Conservation (phyloP, 352 stramenopile genomes). For the Globisporangium iwayamae region DNA sequence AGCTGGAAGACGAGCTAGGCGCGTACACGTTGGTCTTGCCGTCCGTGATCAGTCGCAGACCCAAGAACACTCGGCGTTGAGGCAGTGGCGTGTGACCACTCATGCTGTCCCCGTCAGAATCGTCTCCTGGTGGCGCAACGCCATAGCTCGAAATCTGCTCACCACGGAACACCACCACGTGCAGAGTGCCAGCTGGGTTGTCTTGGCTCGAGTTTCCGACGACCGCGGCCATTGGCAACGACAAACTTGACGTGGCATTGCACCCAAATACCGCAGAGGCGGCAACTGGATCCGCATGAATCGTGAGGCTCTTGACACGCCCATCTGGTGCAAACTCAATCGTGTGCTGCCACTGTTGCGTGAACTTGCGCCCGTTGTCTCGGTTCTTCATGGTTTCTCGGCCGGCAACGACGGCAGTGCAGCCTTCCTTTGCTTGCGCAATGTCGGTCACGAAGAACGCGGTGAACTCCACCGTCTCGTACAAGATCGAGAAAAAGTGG, state of each 20-base stretch:
- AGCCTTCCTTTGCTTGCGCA: constrained; percentile 79
- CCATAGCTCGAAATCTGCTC: constrained; percentile 78
- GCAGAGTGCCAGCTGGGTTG: constrained; percentile 68
- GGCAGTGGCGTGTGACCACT: constrained; percentile 37
- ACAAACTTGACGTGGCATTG: constrained; percentile 84
- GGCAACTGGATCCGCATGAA: constrained; percentile 77
- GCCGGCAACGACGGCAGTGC: constrained; percentile 76
- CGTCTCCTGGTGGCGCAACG: constrained; percentile 43
- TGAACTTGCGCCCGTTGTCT: constrained; percentile 86
- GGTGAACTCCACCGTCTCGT: constrained; percentile 87
- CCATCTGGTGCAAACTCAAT: constrained; percentile 86
- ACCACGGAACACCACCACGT: constrained; percentile 75
- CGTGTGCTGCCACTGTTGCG: constrained; percentile 88
- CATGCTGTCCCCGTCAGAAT: constrained; percentile 41
- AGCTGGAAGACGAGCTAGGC: constrained; percentile 69
- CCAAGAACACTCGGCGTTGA: constrained; percentile 52
- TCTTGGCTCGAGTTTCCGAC: constrained; percentile 75
- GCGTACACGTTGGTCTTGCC: constrained; percentile 88
- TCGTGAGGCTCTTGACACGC: constrained; percentile 85
- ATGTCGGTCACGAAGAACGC: constrained; percentile 89
- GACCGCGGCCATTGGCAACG: constrained; percentile 78
- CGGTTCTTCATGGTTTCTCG: constrained; percentile 88
- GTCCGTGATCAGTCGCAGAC: constrained; percentile 69
- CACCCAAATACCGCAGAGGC: constrained; percentile 86
- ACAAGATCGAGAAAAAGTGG: constrained; percentile 89